Evolutionary conservation across 208 protist genomes (phyloP), one percentile per base, ranked within the genome.

Genomic region (Wallacemonas collosoma): DNA sequence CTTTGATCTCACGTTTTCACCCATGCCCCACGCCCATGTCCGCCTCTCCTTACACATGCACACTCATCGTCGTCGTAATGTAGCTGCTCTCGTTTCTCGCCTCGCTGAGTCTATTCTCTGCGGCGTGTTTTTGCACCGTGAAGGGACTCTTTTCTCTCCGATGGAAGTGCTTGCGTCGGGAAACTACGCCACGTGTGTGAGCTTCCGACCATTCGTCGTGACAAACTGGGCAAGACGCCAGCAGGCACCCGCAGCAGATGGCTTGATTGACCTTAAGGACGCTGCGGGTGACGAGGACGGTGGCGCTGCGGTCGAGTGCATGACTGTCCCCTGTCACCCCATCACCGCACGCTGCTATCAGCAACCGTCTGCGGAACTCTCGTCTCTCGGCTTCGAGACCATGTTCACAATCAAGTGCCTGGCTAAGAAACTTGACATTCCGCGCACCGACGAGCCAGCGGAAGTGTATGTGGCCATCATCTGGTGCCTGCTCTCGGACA

Each of bases 401-500:
- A 50, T 65, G 43, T 65, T 65, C 43, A 2, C 60, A 3, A 1
- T 50, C 38, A 44, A 65, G 60, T 65, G 60, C 43, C 40, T 65
- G 3, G 60, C 60, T 3, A 69, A 69, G 26, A 69, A 69, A 35
- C 17, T 58, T 15, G 38, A 69, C 6, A 58, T 43, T 40, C 26
- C 7, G 3, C 38, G 26, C 45, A 5, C n/a, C 8, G 48, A 69
- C 11, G 64, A 39, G 47, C 26, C 44, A 1, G 40, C 14, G 39
- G 56, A 40, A 36, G 57, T 64, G 48, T 65, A 73, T 58, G 66
- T 81, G 3, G 74, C 71, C 4, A 75, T 75, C 1, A 2, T 80
- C 11, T 84, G 79, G 79, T 80, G 79, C 14, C 75, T 84, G 12
- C 68, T 58, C 9, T 53, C 50, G 9, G 64, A 70, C 14, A 70